These are phyloP conservation scores for Boletellus emodensis DNA, from an alignment of 768 basidiomycete genomes.

Conservation along the genomic window DNA sequence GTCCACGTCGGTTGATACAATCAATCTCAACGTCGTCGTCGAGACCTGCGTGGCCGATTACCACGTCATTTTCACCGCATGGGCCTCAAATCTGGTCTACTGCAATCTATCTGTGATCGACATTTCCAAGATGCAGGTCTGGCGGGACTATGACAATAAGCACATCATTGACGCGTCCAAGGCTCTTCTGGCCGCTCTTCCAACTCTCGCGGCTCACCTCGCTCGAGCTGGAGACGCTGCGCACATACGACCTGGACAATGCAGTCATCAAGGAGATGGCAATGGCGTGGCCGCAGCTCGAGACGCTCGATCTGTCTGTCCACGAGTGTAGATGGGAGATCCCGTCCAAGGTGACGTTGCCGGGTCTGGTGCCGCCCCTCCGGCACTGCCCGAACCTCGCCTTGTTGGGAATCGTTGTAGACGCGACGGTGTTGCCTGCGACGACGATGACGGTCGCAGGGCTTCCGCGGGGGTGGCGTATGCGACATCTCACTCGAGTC, in stretches of 20 bases:
- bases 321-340: constrained; percentile 32
- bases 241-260: constrained; percentile 24
- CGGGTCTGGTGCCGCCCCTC: constrained; percentile 21
- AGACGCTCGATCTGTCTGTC: constrained; percentile 24
- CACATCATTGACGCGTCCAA: constrained; percentile 25
- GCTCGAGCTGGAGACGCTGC: constrained; percentile 27
- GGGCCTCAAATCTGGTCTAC: constrained; percentile 22
- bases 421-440: constrained; percentile 20
- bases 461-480: constrained; percentile 18
- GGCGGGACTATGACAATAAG: constrained; percentile 28
- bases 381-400: constrained; percentile 21
- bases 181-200: constrained; percentile 26
- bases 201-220: constrained; percentile 18
- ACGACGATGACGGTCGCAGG: not conserved
- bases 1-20: constrained; percentile 28
- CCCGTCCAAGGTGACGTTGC: constrained; percentile 23
- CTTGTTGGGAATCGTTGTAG: constrained; percentile 27
- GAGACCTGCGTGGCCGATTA: constrained; percentile 27
- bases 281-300: constrained; percentile 25
- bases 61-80: constrained; percentile 17
- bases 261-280: constrained; percentile 23
- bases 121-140: constrained; percentile 29
- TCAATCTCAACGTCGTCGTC: constrained; percentile 31
- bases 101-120: constrained; percentile 24
- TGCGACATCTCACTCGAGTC: constrained; percentile 26